Conservation (phyloP, 257 asterid species). For the Fraxinus excelsior region DNA sequence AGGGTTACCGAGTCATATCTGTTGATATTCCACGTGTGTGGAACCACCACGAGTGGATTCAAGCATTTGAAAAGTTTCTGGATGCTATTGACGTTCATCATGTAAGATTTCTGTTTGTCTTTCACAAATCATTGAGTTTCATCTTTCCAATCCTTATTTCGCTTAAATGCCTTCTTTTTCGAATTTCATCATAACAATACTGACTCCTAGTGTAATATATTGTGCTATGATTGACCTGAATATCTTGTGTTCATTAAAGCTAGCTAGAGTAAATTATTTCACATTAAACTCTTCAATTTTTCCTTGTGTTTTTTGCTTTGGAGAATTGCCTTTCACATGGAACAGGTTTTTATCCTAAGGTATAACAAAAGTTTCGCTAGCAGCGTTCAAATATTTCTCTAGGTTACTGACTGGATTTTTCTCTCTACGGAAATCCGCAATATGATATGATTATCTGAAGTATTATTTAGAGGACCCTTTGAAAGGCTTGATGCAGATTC, state of each 20-base stretch:
- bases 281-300: constrained; percentile 2
- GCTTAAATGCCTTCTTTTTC: neutral
- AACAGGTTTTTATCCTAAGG: constrained; percentile 7
- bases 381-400: neutral
- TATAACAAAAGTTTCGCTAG: neutral
- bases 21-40: constrained; percentile 94
- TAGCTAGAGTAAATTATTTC: neutral
- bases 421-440: neutral
- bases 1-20: constrained; percentile 96
- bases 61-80: constrained; percentile 94
- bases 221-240: constrained; percentile 8
- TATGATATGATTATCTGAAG: neutral
- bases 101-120: constrained; percentile 53
- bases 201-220: neutral
- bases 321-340: constrained; percentile 2
- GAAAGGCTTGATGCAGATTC: neutral
- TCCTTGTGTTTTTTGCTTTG: neutral
- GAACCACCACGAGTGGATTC: constrained; percentile 95
- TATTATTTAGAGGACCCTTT: neutral
- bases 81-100: constrained; percentile 96
- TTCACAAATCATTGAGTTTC: constrained; percentile 8
- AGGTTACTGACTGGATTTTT: neutral
- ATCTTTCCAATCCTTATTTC: neutral
- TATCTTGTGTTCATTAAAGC: constrained; percentile 8
- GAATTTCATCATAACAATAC: neutral